Evolutionary conservation across 106 monocot species (phyloP), one percentile per base, ranked within the genome.

Genomic region (Allium sativum): DNA sequence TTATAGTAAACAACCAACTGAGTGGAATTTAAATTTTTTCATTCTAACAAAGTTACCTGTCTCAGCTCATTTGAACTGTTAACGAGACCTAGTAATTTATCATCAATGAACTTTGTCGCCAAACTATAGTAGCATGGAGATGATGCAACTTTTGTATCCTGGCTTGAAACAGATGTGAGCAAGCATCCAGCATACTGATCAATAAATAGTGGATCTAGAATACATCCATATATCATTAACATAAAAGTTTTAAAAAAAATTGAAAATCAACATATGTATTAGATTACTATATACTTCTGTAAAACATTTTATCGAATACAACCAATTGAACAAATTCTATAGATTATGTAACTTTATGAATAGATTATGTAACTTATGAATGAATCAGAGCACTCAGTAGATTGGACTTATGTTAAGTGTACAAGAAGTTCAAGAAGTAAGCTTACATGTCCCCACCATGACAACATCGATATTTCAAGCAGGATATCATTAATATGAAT

Each of bases 171-270:
- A 53, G 72, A 55, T 19, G 81, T 66, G 64, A 90, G 63, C 55
- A 96, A 77, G 77, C 90, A 83, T 53, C 77, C 73, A 12, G 87
- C 81, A 53, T 90, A 96, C 52, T 87, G 84, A 55, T 96, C 95
- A 41, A 91, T 70, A 40, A 96, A 82, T 42, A 96, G 82, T 68
- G 95, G 90, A 77, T 87, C 95, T 96, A 79, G 51, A 52, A 52
- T 19, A 13, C 20, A 21, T 44, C n/a, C 9, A 17, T n/a, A 62
- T 59, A 3, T 19, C 7, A 55, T 51, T 13, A 56, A 18, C 22
- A n/a, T n/a, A 66, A 18, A 2, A 2, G 10, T 41, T 69, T 52
- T 9, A 58, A 10, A 16, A 55, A 15, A 53, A 61, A 65, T n/a
- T n/a, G 7, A 40, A 52, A 64, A 12, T 20, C 47, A 17, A 52